Evolutionary conservation across 192 early-diverging fungal genomes (phyloP).

Genomic region (Coemansia sp.): DNA sequence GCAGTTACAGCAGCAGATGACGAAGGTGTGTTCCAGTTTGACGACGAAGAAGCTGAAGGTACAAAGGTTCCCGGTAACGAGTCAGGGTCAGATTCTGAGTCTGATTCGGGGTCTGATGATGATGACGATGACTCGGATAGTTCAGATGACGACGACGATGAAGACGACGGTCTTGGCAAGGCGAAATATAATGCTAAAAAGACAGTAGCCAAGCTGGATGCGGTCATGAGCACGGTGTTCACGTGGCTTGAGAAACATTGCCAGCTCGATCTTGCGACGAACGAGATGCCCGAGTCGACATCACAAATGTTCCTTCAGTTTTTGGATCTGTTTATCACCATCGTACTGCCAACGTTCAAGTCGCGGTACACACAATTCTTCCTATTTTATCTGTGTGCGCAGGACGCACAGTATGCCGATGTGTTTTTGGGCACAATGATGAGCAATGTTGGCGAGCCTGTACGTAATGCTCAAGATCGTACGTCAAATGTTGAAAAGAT

Average conservation of each 20-base stretch:
- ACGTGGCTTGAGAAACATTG: slow-evolving; percentile 54
- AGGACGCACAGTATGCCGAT: slow-evolving; percentile 67
- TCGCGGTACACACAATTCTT: slow-evolving; percentile 92
- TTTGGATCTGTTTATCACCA: slow-evolving; percentile 75
- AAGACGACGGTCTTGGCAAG: slow-evolving; percentile 5
- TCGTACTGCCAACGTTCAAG: slow-evolving; percentile 81
- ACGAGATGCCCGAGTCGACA: slow-evolving; percentile 27
- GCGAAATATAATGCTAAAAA: slow-evolving; percentile 48
- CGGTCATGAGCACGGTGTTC: slow-evolving; percentile 66
- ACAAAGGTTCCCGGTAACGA: slow-evolving; percentile 20
- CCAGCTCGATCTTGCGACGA: slow-evolving; percentile 20
- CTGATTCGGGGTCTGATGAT: slow-evolving; percentile 30
- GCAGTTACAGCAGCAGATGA: slow-evolving; percentile 23
- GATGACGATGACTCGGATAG: slow-evolving; percentile 7
- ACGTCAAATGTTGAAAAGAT: slow-evolving; percentile 67
- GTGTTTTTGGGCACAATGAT: slow-evolving; percentile 76
- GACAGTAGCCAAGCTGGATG: slow-evolving; percentile 71
- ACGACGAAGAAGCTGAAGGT: slow-evolving; percentile 44
- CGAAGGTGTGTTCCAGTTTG: slow-evolving; percentile 56
- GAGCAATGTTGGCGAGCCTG: slow-evolving; percentile 50
- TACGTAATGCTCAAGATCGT: slow-evolving; percentile 44
- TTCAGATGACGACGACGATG: slow-evolving; percentile 4
- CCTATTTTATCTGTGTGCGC: slow-evolving; percentile 76
- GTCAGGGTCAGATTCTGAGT: slow-evolving; percentile 2
- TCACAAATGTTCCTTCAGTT: slow-evolving; percentile 65